phyloP scores from a whole-genome alignment of 2,329 filamentous ascomycete genomes.

The Ophiocordyceps robertsii region DNA sequence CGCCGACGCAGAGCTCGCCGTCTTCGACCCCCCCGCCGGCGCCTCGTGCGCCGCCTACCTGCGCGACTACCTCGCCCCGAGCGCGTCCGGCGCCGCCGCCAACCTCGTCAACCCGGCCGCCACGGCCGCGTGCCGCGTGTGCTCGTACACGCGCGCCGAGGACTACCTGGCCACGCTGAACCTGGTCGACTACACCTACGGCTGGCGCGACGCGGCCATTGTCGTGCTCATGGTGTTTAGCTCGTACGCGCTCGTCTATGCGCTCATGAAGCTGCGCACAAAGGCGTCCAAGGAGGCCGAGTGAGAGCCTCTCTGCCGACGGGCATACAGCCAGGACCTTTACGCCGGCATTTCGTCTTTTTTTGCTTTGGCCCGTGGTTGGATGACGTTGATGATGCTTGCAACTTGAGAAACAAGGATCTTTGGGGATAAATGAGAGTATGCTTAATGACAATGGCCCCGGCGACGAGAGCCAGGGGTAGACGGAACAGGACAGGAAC shows the following conservation, averaged over 20 bases:
- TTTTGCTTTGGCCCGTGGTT: too few species aligned
- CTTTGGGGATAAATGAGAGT: too few species aligned
- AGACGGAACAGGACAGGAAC: too few species aligned
- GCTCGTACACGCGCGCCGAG: constrained; percentile 41
- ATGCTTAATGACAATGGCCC: too few species aligned
- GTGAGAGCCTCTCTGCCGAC: too few species aligned
- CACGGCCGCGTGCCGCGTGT: constrained; percentile 42
- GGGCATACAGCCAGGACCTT: too few species aligned
- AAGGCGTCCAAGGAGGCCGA: constrained; percentile 34
- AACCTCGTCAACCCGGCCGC: constrained; percentile 49
- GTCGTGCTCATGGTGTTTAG: constrained; percentile 40
- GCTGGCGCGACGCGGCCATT: constrained; percentile 53
- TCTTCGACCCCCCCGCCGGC: constrained; percentile 34
- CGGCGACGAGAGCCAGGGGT: too few species aligned
- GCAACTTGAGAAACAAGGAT: too few species aligned
- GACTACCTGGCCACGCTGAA: constrained; percentile 50
- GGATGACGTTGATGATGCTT: too few species aligned
- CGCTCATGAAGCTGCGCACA: constrained; percentile 33
- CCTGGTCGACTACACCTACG: constrained; percentile 45
- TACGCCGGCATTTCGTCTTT: too few species aligned
- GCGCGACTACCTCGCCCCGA: constrained; percentile 29
- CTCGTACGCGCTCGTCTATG: constrained; percentile 34
- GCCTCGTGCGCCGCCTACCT: constrained; percentile 48
- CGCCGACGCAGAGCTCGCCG: constrained; percentile 31
- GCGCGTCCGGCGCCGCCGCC: constrained; percentile 25